Conservation (phyloP, 257 asterid species). For the Scutellaria minor region DNA sequence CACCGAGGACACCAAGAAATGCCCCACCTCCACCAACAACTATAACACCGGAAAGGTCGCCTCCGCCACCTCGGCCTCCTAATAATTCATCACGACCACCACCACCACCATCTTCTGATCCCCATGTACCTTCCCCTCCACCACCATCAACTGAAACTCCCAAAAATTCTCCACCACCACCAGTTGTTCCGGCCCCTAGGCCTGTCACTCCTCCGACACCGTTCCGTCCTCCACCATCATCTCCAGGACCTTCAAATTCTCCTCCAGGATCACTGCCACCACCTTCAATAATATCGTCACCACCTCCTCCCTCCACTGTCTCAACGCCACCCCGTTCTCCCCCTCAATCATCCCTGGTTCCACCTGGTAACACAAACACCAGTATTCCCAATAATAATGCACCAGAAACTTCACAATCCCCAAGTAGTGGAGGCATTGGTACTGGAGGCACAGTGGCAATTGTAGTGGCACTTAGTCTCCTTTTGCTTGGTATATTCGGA, state of each 20-base stretch:
- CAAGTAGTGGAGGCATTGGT: constrained; percentile 52
- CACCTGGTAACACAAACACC: constrained; percentile 47
- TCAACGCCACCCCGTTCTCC: constrained; percentile 43
- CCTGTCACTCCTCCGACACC: constrained; percentile 48
- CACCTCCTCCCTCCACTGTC: constrained; percentile 41
- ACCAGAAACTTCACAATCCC: constrained; percentile 47
- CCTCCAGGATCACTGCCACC: constrained; percentile 50
- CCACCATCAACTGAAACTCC: constrained; percentile 50
- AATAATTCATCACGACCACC: constrained; percentile 44
- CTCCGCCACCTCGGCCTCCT: constrained; percentile 52
- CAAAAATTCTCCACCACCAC: constrained; percentile 45
- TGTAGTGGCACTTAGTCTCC: constrained; percentile 43
- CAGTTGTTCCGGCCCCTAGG: constrained; percentile 38
- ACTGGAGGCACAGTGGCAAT: constrained; percentile 58
- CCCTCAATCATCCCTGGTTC: constrained; percentile 47
- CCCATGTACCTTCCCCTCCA: constrained; percentile 56
- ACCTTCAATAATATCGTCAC: constrained; percentile 33
- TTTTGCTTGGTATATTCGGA: constrained; percentile 65
- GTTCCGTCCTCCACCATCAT: constrained; percentile 49
- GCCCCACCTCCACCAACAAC: constrained; percentile 42
- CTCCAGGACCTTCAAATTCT: constrained; percentile 47
- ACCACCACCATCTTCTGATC: constrained; percentile 44
- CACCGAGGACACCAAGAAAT: constrained; percentile 36
- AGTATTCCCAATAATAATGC: constrained; percentile 37
- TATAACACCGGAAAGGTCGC: constrained; percentile 41